Conservation (phyloP, 1,139 yeast species). For the Candida tunisiensis region DNA sequence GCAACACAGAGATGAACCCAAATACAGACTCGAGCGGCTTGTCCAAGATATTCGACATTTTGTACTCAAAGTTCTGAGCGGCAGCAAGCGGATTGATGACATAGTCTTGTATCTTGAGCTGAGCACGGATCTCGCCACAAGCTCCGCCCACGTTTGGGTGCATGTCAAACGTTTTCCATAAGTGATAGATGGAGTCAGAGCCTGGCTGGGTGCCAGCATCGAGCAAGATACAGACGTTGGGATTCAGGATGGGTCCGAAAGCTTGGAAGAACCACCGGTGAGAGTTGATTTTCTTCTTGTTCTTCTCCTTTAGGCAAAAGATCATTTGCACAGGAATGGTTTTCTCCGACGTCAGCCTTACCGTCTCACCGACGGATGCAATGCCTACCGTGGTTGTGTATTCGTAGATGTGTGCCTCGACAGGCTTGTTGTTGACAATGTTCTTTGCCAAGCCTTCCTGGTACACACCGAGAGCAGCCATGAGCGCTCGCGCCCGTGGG, state of each 20-base stretch:
- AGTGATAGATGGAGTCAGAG: slow-evolving; percentile 51
- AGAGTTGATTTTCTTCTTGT: slow-evolving; percentile 60
- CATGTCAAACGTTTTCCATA: slow-evolving; percentile 55
- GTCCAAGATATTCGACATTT: slow-evolving; percentile 66
- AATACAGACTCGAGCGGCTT: slow-evolving; percentile 74
- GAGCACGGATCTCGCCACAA: slow-evolving; percentile 69
- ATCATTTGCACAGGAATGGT: slow-evolving; percentile 56
- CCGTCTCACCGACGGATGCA: slow-evolving; percentile 39
- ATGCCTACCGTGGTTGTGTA: slow-evolving; percentile 69
- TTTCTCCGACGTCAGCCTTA: slow-evolving; percentile 36
- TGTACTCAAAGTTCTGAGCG: slow-evolving; percentile 73
- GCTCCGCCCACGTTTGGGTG: slow-evolving; percentile 74
- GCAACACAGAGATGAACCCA: slow-evolving; percentile 68
- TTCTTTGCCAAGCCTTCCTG: slow-evolving; percentile 77
- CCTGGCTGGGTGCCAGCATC: slow-evolving; percentile 76
- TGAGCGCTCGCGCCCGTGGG: slow-evolving; percentile 43
- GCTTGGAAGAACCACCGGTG: slow-evolving; percentile 82
- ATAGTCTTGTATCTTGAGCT: slow-evolving; percentile 41
- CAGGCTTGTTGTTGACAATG: slow-evolving; percentile 51
- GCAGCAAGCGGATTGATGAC: slow-evolving; percentile 67
- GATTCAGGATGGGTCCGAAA: slow-evolving; percentile 52
- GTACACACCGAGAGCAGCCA: slow-evolving; percentile 60
- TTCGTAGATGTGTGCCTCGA: slow-evolving; percentile 61
- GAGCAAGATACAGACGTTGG: slow-evolving; percentile 51
- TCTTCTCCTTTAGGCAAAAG: slow-evolving; percentile 64